Percentiles rank a stretch among this genome's conserved stretches.
These are phyloP conservation scores for Colletotrichum theobromicola DNA, from an alignment of 2,329 filamentous ascomycete genomes.

Conservation along the genomic window DNA sequence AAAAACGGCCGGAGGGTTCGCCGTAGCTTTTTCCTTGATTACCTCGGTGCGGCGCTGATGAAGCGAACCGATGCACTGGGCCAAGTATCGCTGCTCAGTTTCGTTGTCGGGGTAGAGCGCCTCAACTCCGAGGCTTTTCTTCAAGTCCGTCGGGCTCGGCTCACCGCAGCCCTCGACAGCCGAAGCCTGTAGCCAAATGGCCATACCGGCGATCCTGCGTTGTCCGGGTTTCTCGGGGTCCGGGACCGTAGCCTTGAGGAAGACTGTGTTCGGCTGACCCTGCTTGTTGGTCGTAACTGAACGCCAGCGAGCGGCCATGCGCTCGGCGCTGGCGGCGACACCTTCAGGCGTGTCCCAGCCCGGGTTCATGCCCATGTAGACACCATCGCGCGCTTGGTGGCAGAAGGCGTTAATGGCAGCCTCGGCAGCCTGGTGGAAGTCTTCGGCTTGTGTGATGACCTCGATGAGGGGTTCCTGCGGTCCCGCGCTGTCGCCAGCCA, in stretches of 20 bases:
- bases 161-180: constrained; percentile 53
- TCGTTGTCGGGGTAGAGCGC: constrained; percentile 47
- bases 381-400: constrained; percentile 51
- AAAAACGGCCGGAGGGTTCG: constrained; percentile 49
- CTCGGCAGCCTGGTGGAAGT: constrained; percentile 30
- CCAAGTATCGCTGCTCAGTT: constrained; percentile 48
- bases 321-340: constrained; percentile 35
- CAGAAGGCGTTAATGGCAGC: constrained; percentile 47
- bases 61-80: constrained; percentile 49
- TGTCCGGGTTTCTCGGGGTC: constrained; percentile 27
- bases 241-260: constrained; percentile 57
- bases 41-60: constrained; percentile 46
- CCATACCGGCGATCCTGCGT: constrained; percentile 51
- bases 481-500: background rate
- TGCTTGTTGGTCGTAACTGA: constrained; percentile 41
- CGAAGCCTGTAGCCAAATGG: constrained; percentile 61
- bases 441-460: constrained; percentile 29
- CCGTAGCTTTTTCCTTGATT: constrained; percentile 46
- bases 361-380: constrained; percentile 58
- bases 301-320: constrained; percentile 47
- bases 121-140: constrained; percentile 33
- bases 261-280: constrained; percentile 55
- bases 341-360: constrained; percentile 59
- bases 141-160: constrained; percentile 36
- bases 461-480: constrained; percentile 25